Conservation (phyloP, 306 rosid species). For the Macrotyloma uniflorum region DNA sequence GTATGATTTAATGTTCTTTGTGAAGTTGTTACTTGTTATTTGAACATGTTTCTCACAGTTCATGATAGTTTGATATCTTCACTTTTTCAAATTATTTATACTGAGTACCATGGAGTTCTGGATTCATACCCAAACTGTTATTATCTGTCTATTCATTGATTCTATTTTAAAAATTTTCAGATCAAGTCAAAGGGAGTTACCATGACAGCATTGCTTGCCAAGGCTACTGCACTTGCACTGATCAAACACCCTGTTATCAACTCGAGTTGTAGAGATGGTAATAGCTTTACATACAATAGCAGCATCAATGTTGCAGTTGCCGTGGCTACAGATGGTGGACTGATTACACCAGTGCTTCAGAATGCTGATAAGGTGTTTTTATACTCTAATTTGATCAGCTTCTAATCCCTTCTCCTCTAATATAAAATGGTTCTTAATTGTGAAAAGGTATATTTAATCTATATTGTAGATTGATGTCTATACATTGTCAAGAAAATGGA, state of each 20-base stretch:
- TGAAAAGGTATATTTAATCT: conserved; percentile 31
- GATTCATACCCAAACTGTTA: background rate
- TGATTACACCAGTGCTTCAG: conserved; percentile 94
- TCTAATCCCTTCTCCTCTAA: background rate
- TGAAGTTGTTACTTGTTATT: conserved; percentile 5
- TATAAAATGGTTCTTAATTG: conserved; percentile 4
- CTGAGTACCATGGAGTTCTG: background rate
- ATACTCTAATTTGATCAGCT: conserved; percentile 14
- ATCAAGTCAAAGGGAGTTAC: conserved; percentile 97
- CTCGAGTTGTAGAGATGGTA: conserved; percentile 94
- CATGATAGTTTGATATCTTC: background rate
- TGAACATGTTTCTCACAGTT: background rate
- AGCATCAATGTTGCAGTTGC: conserved; percentile 92
- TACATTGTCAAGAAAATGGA: conserved; percentile 95
- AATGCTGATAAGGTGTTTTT: conserved; percentile 87
- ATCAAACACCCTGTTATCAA: conserved; percentile 87
- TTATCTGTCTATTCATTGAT: background rate
- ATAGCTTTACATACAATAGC: conserved; percentile 88
- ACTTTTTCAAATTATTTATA: background rate
- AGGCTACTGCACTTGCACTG: conserved; percentile 94
- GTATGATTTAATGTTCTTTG: background rate
- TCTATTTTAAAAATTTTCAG: conserved; percentile 45
- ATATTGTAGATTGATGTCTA: conserved; percentile 75
- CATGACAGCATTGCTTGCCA: conserved; percentile 98
- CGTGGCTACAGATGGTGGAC: conserved; percentile 89